phyloP scores from a whole-genome alignment of 768 basidiomycete species.

The Holtermanniella nyarrowii region DNA sequence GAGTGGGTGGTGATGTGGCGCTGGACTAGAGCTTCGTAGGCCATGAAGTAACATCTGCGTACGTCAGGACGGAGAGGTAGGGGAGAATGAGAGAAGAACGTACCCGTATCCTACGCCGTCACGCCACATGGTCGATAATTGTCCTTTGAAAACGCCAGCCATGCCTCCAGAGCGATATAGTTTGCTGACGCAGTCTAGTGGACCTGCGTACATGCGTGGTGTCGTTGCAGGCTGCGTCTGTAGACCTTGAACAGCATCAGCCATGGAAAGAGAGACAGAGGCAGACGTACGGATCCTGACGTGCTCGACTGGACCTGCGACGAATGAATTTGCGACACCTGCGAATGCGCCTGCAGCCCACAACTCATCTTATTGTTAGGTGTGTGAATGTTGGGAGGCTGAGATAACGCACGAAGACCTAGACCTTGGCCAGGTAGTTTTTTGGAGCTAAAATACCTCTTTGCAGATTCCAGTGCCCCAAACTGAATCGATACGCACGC shows the following conservation, averaged over 20 bases:
- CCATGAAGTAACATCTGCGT: slow-evolving; percentile 60
- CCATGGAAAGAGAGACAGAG: neutral
- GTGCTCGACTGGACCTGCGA: slow-evolving; percentile 93
- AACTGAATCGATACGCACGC: slow-evolving; percentile 95
- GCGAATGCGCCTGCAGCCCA: slow-evolving; percentile 69
- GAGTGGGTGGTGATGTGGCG: slow-evolving; percentile 52
- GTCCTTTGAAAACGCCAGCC: slow-evolving; percentile 83
- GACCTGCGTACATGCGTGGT: slow-evolving; percentile 68
- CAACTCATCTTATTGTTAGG: slow-evolving; percentile 48
- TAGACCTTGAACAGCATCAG: slow-evolving; percentile 52
- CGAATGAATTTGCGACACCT: slow-evolving; percentile 80
- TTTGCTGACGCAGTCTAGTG: slow-evolving; percentile 77
- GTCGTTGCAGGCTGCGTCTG: slow-evolving; percentile 71
- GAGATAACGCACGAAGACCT: slow-evolving; percentile 47
- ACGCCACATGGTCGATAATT: slow-evolving; percentile 69
- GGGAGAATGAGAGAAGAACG: slow-evolving; percentile 5
- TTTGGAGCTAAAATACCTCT: slow-evolving; percentile 60
- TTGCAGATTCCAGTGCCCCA: slow-evolving; percentile 73
- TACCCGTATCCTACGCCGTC: slow-evolving; percentile 41
- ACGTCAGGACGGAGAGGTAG: slow-evolving; percentile 25
- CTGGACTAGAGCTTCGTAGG: slow-evolving; percentile 86
- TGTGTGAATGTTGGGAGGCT: neutral
- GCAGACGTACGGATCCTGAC: slow-evolving; percentile 78
- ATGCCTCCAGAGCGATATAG: slow-evolving; percentile 65
- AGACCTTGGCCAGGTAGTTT: slow-evolving; percentile 60